Evolutionary conservation across 176 grass and related monocot species (phyloP), one percentile per base, ranked within the genome.

Genomic region (Paspalum notatum): DNA sequence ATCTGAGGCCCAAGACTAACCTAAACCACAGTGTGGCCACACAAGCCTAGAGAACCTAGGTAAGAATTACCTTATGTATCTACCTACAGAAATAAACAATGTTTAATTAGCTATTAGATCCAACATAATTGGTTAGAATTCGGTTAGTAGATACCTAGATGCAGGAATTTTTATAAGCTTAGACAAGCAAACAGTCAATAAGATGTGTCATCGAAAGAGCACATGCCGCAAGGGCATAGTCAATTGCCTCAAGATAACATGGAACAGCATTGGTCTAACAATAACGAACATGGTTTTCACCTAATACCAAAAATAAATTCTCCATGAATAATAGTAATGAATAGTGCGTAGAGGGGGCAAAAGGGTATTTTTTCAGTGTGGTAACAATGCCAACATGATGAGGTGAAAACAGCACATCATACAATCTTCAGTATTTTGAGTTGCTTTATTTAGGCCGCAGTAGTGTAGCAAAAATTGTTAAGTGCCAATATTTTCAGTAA

Each of bases 351-450:
- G 8, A 22, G 3, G 5, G 27, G 5, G 8, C 5, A 21, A 72
- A 37, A 25, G 13, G 43, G 44, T 27, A 41, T 12, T 14, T 44
- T 44, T 46, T 42, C 4, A 63, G 43, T 77, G 58, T 18, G 3
- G 12, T 51, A 51, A 64, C 3, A 63, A 21, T 65, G 26, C 60
- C 61, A n/a, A 78, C 40, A 78, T 78, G 46, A 40, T 10, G 51
- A 17, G 24, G 8, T 32, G 5, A 68, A 84, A 39, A 74, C 37
- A 38, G 51, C 13, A 76, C 56, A 68, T 18, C 40, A 84, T 9
- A 49, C 4, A 44, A 59, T 24, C 54, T 59, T 32, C 15, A 56
- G 43, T 17, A 24, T 75, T 75, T 46, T 66, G 15, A 53, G 4
- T 64, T 24, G 20, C n/a, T 26, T 64, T 16, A 66, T 9, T 42